Conservation (phyloP, 1,139 yeast species). For the Lodderomyces parapsilosis region DNA sequence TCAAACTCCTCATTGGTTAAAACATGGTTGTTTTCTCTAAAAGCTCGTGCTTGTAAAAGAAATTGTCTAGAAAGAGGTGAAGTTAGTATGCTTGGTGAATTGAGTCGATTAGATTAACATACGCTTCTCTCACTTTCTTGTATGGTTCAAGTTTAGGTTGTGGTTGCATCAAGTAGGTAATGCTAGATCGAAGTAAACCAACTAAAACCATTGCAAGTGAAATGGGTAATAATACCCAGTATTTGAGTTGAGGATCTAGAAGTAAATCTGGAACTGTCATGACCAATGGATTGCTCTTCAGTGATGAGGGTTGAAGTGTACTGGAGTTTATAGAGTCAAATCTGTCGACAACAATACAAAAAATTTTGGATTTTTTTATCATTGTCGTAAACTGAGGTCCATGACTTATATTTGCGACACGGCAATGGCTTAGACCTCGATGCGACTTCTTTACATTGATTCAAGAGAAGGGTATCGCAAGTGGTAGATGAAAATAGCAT, state of each 20-base stretch:
- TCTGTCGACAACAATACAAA: no score
- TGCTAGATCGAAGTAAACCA: slow-evolving; percentile 76
- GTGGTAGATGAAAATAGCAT: no score
- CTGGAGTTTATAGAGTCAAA: no score
- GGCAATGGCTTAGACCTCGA: no score
- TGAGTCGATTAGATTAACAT: slow-evolving; percentile 16
- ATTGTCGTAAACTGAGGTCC: no score
- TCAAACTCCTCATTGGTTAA: slow-evolving; percentile 48
- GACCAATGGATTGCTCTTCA: not conserved
- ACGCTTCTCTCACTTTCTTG: slow-evolving; percentile 60
- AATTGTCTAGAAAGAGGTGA: slow-evolving; percentile 33
- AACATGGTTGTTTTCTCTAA: slow-evolving; percentile 49
- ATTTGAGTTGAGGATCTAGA: slow-evolving; percentile 77
- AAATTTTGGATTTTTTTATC: no score
- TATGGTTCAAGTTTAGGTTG: slow-evolving; percentile 53
- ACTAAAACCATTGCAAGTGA: slow-evolving; percentile 87
- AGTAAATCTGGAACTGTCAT: slow-evolving; percentile 34
- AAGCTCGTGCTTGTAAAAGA: slow-evolving; percentile 53
- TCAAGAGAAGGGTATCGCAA: no score
- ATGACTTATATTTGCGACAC: no score
- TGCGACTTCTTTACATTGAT: no score
- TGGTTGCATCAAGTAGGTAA: slow-evolving; percentile 59
- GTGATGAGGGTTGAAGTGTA: no score
- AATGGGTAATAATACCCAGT: slow-evolving; percentile 92
- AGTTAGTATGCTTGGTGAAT: slow-evolving; percentile 2